Conservation (phyloP, 352 stramenopile genomes). For the Globisporangium carolinianum region DNA sequence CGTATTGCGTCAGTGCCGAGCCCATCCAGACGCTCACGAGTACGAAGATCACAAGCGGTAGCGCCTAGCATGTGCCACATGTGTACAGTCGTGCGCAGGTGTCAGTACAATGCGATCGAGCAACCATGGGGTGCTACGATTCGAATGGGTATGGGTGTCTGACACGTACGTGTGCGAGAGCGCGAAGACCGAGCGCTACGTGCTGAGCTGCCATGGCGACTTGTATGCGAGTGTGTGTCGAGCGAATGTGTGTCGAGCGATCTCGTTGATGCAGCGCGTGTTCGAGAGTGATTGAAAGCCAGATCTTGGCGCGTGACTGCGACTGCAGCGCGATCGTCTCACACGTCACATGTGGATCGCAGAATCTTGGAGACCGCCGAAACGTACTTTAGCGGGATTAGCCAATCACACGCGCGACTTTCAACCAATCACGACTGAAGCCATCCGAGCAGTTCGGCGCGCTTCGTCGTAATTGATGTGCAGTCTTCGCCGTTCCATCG, state of each 20-base stretch:
- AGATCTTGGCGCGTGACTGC: no score
- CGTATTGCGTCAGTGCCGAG: constrained; percentile 49
- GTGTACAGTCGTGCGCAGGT: not conserved
- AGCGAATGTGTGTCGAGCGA: not conserved
- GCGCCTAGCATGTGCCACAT: constrained; percentile 17
- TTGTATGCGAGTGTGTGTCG: not conserved
- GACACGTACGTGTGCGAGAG: constrained; percentile 11
- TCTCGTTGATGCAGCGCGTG: no score
- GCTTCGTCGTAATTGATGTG: not conserved
- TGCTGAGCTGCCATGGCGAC: not conserved
- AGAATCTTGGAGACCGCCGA: not conserved
- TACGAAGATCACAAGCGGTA: constrained; percentile 51
- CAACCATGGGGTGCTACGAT: no score
- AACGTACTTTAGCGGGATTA: not conserved
- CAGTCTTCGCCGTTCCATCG: no score
- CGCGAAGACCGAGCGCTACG: not conserved
- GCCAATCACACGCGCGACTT: not conserved
- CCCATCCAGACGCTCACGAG: constrained; percentile 77
- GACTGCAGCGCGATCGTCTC: not conserved
- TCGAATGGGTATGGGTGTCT: no score
- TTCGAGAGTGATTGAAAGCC: no score
- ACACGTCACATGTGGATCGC: not conserved
- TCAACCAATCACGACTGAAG: not conserved
- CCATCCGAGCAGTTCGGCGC: not conserved
- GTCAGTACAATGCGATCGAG: not conserved